Evolutionary conservation across 495 filamentous ascomycete genomes (phyloP).

Genomic region (Daldinia decipiens): DNA sequence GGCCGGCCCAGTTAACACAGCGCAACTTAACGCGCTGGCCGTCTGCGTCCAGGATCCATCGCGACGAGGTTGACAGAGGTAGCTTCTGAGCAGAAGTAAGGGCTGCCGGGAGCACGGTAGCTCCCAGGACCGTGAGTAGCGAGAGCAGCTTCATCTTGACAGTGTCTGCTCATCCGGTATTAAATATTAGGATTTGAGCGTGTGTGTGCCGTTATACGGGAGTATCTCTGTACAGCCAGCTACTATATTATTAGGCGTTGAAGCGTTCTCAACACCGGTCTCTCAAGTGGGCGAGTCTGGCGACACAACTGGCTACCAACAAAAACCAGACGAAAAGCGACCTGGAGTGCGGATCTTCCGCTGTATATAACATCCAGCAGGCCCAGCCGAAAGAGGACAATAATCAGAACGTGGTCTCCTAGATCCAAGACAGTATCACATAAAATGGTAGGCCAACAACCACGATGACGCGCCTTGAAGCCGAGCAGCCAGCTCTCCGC

Average conservation of each 20-base stretch:
- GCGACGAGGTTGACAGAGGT: slow-evolving; percentile 56
- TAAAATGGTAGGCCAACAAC: not conserved
- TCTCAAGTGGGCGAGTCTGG: slow-evolving; percentile 5
- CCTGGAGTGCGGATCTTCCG: slow-evolving; percentile 7
- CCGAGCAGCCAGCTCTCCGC: not conserved
- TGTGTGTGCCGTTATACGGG: slow-evolving; percentile 8
- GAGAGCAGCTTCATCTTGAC: slow-evolving; percentile 43
- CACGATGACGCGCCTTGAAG: not conserved
- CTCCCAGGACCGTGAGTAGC: slow-evolving; percentile 33
- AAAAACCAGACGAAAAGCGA: slow-evolving; percentile 10
- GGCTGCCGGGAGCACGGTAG: slow-evolving; percentile 45
- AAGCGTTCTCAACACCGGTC: slow-evolving; percentile 1
- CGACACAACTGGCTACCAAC: not conserved
- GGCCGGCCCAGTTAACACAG: slow-evolving; percentile 64
- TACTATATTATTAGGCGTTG: slow-evolving; percentile 1
- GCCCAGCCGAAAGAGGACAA: not conserved
- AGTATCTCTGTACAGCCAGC: slow-evolving; percentile 15
- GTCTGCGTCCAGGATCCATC: slow-evolving; percentile 62
- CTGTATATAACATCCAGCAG: slow-evolving; percentile 24
- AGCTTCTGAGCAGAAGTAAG: slow-evolving; percentile 42
- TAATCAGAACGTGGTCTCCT: slow-evolving; percentile 9
- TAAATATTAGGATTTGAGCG: slow-evolving; percentile 1
- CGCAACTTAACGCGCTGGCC: slow-evolving; percentile 60
- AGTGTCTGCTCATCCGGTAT: not conserved
- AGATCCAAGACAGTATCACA: slow-evolving; percentile 3